Conservation (phyloP, 2,329 filamentous ascomycete genomes). For the Aspergillus hortae region DNA sequence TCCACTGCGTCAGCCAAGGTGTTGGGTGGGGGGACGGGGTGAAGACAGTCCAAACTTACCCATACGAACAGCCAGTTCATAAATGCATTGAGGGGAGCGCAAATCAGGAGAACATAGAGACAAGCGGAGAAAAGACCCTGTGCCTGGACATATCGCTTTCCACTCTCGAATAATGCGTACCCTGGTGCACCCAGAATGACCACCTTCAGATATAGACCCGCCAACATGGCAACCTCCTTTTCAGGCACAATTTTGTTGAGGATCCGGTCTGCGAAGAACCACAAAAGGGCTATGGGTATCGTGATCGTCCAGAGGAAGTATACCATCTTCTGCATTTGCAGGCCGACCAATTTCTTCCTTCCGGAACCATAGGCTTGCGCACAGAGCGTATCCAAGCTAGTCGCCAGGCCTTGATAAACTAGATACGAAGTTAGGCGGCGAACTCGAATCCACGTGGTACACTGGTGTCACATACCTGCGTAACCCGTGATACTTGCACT, state of each 20-base stretch:
- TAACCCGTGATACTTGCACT: constrained; percentile 75
- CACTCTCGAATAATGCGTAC: constrained; percentile 71
- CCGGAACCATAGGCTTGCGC: constrained; percentile 92
- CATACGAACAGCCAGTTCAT: constrained; percentile 81
- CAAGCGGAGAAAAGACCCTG: constrained; percentile 82
- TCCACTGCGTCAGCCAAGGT: neutral
- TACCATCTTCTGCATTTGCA: constrained; percentile 79
- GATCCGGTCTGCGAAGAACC: constrained; percentile 65
- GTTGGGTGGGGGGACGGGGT: neutral
- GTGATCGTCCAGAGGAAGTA: constrained; percentile 70
- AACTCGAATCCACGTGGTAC: neutral
- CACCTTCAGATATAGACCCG: constrained; percentile 69
- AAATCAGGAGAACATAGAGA: constrained; percentile 77
- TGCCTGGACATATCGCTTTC: constrained; percentile 84
- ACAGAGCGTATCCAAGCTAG: constrained; percentile 86
- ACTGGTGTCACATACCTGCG: constrained; percentile 28
- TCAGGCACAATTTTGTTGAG: constrained; percentile 68
- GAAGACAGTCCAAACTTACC: constrained; percentile 41
- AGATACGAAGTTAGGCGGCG: constrained; percentile 23
- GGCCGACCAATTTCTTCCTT: constrained; percentile 79
- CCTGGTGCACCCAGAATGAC: constrained; percentile 69
- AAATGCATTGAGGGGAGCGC: constrained; percentile 74
- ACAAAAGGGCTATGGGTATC: constrained; percentile 68
- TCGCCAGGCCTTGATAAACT: constrained; percentile 79
- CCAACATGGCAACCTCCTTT: constrained; percentile 64